Evolutionary conservation across 106 monocot genomes (phyloP).

Genomic region (Gastrodia elata): DNA sequence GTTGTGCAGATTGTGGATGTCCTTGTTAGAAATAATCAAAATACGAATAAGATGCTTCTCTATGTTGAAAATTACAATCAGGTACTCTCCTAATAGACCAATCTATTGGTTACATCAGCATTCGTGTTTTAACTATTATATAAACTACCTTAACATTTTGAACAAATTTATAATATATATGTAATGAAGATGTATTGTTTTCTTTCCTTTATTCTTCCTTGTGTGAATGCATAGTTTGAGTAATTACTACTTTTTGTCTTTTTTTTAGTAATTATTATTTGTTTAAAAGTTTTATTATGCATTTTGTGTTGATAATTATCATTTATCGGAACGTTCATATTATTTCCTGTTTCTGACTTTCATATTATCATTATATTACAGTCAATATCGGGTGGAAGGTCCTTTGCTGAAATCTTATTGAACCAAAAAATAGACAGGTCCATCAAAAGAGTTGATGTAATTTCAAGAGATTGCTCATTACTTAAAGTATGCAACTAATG

Average conservation of each 20-base stretch:
- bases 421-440: conserved; percentile 13
- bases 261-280: not conserved
- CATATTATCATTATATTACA: conserved; percentile 22
- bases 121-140: not conserved
- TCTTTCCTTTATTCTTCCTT: not conserved
- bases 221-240: not conserved
- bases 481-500: conserved; percentile 44
- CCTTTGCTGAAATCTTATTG: conserved; percentile 76
- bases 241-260: not conserved
- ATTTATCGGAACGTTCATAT: not conserved
- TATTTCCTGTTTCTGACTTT: not conserved
- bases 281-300: not conserved
- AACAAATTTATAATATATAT: not conserved
- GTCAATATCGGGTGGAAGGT: conserved; percentile 91
- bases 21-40: conserved; percentile 35
- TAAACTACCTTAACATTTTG: not conserved
- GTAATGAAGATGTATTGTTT: not conserved
- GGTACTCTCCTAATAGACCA: conserved; percentile 23
- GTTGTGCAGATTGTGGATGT: conserved; percentile 63
- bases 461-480: conserved; percentile 47
- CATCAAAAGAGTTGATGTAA: conserved; percentile 13
- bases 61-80: conserved; percentile 92
- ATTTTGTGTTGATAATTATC: not conserved
- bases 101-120: not conserved
- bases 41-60: conserved; percentile 50